Evolutionary conservation across 2,329 filamentous ascomycete species (phyloP), one percentile per base, ranked within the genome.

Genomic region (Penicillium sp.): DNA sequence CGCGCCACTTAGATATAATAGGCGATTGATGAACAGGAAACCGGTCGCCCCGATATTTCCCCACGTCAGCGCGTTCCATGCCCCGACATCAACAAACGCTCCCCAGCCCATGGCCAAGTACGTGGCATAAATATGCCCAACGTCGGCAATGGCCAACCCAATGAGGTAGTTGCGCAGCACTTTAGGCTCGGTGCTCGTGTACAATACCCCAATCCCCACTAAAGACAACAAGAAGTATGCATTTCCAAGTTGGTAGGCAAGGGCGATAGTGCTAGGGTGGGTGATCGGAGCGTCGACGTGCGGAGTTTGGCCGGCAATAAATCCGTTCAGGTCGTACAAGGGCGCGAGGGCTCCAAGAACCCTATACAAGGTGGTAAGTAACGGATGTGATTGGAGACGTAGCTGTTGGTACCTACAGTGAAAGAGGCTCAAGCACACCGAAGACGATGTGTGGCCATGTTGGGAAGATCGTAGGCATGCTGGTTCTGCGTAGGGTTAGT

Each of bases 61-160:
- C 83, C 84, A 88, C n/a, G 85, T 81, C 76, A 87, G 81, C 31
- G 80, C 74, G 67, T 89, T 90, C 87, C 87, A 90, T 21, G 69
- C 72, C 4, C 64, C 70, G 10, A 86, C 70, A 59, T 83, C 78
- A 42, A 81, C 56, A 43, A 82, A 77, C 31, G 72, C 73, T 9
- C 81, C 76, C 65, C 75, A 76, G 8, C 85, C 86, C 57, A 90
- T 75, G 6, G 77, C 79, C 62, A 75, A 72, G 53, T 81, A 83
- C 15, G 82, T 87, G 54, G 85, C 77, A 45, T 77, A 82, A 24
- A 90, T 72, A 66, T 90, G 87, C 3, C 85, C 84, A 56, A 89
- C 73, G 64, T 90, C 87, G 16, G 83, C 86, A 41, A 82, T 63
- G 64, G 82, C 83, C 21, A 89, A 74, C 7, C 84, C 85, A 46